These are phyloP conservation scores for Madurella fahalii DNA, from an alignment of 2,329 filamentous ascomycete species.

Conservation along the genomic window DNA sequence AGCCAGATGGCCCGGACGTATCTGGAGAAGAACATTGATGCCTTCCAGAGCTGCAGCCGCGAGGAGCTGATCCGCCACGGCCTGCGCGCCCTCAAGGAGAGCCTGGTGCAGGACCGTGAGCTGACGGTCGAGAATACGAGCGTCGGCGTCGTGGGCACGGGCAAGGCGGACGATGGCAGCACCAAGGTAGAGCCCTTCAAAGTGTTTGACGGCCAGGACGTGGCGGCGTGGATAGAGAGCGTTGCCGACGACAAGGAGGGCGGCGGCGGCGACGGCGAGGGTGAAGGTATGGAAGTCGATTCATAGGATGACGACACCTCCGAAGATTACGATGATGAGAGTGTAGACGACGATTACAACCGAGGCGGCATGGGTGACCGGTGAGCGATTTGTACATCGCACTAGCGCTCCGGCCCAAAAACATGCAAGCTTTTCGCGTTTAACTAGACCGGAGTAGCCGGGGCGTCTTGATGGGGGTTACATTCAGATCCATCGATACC, in stretches of 20 bases:
- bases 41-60: conserved; percentile 69
- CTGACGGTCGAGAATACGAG: conserved; percentile 96
- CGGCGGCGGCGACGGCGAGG: conserved; percentile 36
- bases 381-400: conserved; percentile 1
- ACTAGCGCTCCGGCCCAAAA: neutral
- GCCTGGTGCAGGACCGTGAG: conserved; percentile 93
- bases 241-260: conserved; percentile 54
- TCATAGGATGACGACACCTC: conserved; percentile 11
- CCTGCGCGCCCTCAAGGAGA: conserved; percentile 88
- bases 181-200: conserved; percentile 74
- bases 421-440: neutral
- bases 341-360: neutral
- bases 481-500: conserved; percentile 1
- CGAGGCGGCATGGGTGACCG: neutral
- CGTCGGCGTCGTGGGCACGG: conserved; percentile 73
- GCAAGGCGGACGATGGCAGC: conserved; percentile 44
- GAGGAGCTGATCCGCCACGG: conserved; percentile 92
- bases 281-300: conserved; percentile 35
- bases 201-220: conserved; percentile 83
- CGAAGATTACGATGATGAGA: neutral
- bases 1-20: conserved; percentile 98
- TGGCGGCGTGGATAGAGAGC: conserved; percentile 80
- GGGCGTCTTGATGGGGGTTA: neutral
- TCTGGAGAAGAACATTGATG: conserved; percentile 84
- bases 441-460: neutral